Evolutionary conservation across 352 stramenopile species (phyloP).

Genomic region (Albugo candida): DNA sequence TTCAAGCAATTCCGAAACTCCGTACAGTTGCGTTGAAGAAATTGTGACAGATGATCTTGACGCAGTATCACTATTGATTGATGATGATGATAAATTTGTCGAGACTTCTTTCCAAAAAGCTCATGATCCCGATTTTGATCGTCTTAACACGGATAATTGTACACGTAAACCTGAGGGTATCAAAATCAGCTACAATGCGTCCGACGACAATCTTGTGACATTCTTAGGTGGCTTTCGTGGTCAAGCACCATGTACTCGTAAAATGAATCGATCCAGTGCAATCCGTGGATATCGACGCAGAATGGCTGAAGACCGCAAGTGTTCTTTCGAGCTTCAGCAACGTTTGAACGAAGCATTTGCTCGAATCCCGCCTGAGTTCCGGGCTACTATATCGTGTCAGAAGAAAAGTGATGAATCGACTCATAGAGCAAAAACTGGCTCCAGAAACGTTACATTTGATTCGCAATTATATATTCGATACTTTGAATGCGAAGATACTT

Average conservation of each 20-base stretch:
- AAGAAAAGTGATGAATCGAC: constrained; percentile 13
- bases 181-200: constrained; percentile 1
- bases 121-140: constrained; percentile 23
- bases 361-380: constrained; percentile 36
- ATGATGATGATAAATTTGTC: constrained; percentile 25
- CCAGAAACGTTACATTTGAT: constrained; percentile 25
- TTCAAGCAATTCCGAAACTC: no score
- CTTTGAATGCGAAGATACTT: constrained; percentile 24
- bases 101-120: constrained; percentile 32
- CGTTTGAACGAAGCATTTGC: constrained; percentile 27
- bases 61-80: neutral
- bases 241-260: constrained; percentile 3
- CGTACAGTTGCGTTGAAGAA: no score
- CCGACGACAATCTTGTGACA: constrained; percentile 22
- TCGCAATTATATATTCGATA: constrained; percentile 20
- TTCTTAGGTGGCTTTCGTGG: constrained; percentile 49
- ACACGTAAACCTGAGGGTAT: constrained; percentile 3
- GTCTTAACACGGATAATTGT: constrained; percentile 5
- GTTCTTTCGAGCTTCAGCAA: constrained; percentile 18
- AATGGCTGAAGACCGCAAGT: constrained; percentile 16
- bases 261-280: constrained; percentile 20
- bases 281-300: constrained; percentile 23
- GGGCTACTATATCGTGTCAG: constrained; percentile 17
- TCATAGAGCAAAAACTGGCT: constrained; percentile 16
- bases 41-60: no score